Base-by-base conservation (phyloP, 2,329 filamentous ascomycete genomes). In the Colletotrichum liriopes region DNA sequence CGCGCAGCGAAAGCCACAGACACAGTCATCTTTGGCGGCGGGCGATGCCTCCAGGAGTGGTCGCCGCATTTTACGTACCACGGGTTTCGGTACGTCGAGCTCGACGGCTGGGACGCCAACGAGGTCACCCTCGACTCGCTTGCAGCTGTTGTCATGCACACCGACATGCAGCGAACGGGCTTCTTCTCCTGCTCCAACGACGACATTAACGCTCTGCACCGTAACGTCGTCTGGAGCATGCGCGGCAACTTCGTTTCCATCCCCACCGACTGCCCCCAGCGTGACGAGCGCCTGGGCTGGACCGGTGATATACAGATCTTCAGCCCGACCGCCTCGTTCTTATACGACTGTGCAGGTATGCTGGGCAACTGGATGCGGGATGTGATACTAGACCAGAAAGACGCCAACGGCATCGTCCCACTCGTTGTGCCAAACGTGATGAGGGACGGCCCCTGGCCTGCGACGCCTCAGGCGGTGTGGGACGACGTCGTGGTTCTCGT, bases 231-330 rank as follows among this genome's bases (percentile, higher is more conserved):
- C 35, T 91, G 89, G 89, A 84, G 84, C 9, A 89, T 90, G 85
- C 83, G 84, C 23, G 88, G 88, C 0, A 91, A 91, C 74, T 90
- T 91, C 74, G 74, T 90, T 5, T 85, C 83, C 0, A 77, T 91
- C 0, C 88, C 88, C 0, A 91, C 88, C 0, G 89, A 91, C 73
- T 90, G 87, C 74, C 87, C 87, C 88, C 86, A 89, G 74, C 81
- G 87, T 0, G 87, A 90, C 70, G 87, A 90, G 77, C 82, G 87
- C 0, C 77, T 89, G 6, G 85, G 86, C 35, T 88, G 88, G 89
- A 87, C 85, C 0, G 85, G 88, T 18, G 85, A 89, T 73, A 79
- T 83, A 23, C 84, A 85, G 39, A 82, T 84, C 1, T 90, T 90
- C 72, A 79, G 82, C 0, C 84, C 86, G 0, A 86, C 87, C 0